Base-by-base conservation (phyloP, 2,329 filamentous ascomycete genomes). In the Alternaria solani region DNA sequence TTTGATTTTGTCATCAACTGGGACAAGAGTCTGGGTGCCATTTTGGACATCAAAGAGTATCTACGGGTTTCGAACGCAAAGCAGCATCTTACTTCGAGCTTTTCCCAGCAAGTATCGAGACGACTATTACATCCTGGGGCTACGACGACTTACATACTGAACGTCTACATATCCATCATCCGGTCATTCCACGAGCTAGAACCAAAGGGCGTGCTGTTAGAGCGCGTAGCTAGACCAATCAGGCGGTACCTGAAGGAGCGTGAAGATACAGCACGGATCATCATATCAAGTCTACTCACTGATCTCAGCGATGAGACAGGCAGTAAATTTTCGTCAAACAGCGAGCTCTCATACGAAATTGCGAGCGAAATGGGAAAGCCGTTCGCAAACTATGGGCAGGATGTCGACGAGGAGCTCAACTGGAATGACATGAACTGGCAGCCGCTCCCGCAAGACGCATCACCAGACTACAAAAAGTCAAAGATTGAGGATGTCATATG, bases 401-500 rank as follows among this genome's bases (percentile, higher is more conserved):
- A 85, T 64, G 67, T 79, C 18, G 78, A 83, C 38, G 81, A 85
- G n/a, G 91, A 92, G 53, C 84, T 95, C 16, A 92, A 96, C 76
- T 98, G 92, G 90, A 87, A 93, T 72, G 94, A 99, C 76, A 91
- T 97, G 89, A 87, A 89, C 8, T 99, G 95, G 95, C 84, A 93
- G 36, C 95, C 95, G 1, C 92, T 97, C 70, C 95, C 95, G 0
- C 89, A 96, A 39, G 95, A 99, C 75, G 95, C 95, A 1, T 93
- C 93, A 9, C 91, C 93, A 4, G 81, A 97, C 74, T 97, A 97
- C 81, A 93, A 91, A 73, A 90, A 93, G 59, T 92, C 92, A 11
- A 96, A 92, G 76, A 91, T 89, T 43, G 91, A 94, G 65, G 95
- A 99, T 77, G 90, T 98, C 12, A 93, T 98, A 58, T 93, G 93